Conservation (phyloP, 306 rosid genomes). For the Malus domestica region ASM211411v1 NC_041803.1:23267501-23268000, state of each 20-base stretch:
- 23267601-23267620: neutral
- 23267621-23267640: neutral
- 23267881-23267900: slow-evolving; percentile 10
- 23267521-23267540: slow-evolving; percentile 67
- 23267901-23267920: neutral
- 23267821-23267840: slow-evolving; percentile 29
- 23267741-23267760: neutral
- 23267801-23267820: slow-evolving; percentile 22
- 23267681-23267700: neutral
- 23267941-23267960: neutral
- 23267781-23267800: slow-evolving; percentile 29
- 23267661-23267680: neutral
- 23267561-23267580: slow-evolving; percentile 57
- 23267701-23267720: slow-evolving; percentile 1
- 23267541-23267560: slow-evolving; percentile 67
- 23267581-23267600: slow-evolving; percentile 54
- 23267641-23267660: neutral
- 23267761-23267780: neutral
- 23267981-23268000: neutral
- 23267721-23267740: slow-evolving; percentile 15
- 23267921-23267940: neutral
- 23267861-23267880: slow-evolving; percentile 20
- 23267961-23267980: neutral
- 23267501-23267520: slow-evolving; percentile 43
- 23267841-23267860: slow-evolving; percentile 27